phyloP scores from a whole-genome alignment of 176 grass and related monocot species.

The Alloteropsis semialata region DNA sequence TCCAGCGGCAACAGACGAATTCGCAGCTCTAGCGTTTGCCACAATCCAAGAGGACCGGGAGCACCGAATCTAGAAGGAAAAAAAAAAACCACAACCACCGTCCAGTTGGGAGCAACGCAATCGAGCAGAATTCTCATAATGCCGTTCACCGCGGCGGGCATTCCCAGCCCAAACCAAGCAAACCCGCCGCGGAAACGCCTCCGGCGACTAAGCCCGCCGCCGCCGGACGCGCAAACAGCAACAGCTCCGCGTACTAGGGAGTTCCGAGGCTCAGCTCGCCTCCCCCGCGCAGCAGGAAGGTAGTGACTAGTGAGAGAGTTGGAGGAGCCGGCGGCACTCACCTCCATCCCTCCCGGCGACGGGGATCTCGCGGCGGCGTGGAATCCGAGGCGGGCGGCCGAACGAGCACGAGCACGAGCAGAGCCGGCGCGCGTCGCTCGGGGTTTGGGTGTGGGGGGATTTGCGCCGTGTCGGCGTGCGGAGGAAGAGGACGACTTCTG shows the following conservation, averaged over 20 bases:
- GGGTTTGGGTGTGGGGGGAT: neutral
- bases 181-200: neutral
- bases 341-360: constrained; percentile 42
- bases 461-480: constrained; percentile 41
- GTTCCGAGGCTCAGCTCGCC: neutral
- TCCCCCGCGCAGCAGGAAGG: neutral
- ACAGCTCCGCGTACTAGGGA: neutral
- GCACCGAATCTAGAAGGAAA: neutral
- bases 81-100: neutral
- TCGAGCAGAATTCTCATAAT: neutral
- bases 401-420: too few relatives aligned
- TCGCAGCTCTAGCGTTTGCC: neutral
- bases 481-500: constrained; percentile 10
- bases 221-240: neutral
- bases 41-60: neutral
- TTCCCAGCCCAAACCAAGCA: neutral
- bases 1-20: neutral
- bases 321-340: constrained; percentile 2
- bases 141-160: neutral
- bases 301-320: neutral
- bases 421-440: neutral
- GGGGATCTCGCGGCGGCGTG: constrained; percentile 27
- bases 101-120: neutral
- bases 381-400: neutral
- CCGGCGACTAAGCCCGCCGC: neutral